phyloP scores from a whole-genome alignment of 495 filamentous ascomycete species.

The Corynascus novoguineensis region DNA sequence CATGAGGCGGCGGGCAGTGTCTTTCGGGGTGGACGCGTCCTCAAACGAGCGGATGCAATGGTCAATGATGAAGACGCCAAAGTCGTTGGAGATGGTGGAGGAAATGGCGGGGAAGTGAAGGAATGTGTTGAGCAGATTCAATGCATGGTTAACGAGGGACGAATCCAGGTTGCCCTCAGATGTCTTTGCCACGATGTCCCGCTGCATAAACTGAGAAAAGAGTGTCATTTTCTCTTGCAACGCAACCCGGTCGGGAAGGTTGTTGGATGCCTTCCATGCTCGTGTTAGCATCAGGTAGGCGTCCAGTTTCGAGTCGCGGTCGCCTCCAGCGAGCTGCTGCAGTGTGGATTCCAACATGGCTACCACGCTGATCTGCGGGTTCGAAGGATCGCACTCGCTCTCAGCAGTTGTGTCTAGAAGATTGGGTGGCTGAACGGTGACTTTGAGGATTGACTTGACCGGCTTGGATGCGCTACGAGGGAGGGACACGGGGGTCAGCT shows the following conservation, averaged over 20 bases:
- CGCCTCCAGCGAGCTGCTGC: conserved; percentile 67
- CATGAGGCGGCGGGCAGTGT: conserved; percentile 69
- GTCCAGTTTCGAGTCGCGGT: conserved; percentile 67
- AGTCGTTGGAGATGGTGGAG: conserved; percentile 63
- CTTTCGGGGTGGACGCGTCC: conserved; percentile 57
- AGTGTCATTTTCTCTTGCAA: conserved; percentile 68
- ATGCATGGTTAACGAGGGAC: conserved; percentile 64
- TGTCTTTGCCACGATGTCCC: conserved; percentile 60
- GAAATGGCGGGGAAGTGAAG: conserved; percentile 62
- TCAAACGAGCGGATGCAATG: conserved; percentile 64
- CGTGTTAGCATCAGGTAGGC: conserved; percentile 74
- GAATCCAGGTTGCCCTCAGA: conserved; percentile 49
- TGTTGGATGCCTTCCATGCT: conserved; percentile 72
- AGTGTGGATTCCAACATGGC: conserved; percentile 80
- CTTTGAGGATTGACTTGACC: conserved; percentile 84
- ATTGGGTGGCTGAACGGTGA: conserved; percentile 44
- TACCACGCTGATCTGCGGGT: conserved; percentile 46
- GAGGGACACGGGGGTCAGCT: conserved; percentile 40
- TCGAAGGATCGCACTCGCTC: conserved; percentile 30
- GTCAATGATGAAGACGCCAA: conserved; percentile 72
- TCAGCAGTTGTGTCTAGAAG: conserved; percentile 37
- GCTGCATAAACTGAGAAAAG: conserved; percentile 69
- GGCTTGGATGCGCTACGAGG: conserved; percentile 62
- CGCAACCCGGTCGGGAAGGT: conserved; percentile 62
- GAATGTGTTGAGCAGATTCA: conserved; percentile 68